A percentile compares a stretch with the other conserved stretches of the same genome.
Evolutionary conservation across 177 flowering plant genomes (phyloP).

Genomic region (Vitis hybrid): DNA sequence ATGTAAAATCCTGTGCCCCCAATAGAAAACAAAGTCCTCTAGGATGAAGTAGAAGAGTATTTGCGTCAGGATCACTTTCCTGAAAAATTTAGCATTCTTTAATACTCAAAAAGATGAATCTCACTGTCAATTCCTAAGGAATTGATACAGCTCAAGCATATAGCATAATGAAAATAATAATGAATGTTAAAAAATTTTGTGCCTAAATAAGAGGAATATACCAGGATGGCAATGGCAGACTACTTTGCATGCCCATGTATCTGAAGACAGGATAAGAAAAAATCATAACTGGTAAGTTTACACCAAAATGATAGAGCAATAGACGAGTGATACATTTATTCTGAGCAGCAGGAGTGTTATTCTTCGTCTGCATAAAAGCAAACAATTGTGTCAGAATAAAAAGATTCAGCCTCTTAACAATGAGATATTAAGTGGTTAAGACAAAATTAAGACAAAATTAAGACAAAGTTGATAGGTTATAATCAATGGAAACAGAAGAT

Average conservation of each 20-base stretch:
- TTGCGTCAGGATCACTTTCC: conserved; percentile 79
- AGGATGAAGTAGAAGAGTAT: conserved; percentile 88
- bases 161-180: neutral
- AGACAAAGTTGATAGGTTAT: too few species aligned
- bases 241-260: conserved; percentile 90
- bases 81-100: conserved; percentile 27
- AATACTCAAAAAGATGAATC: conserved; percentile 7
- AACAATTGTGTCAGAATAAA: neutral
- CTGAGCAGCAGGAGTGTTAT: conserved; percentile 83
- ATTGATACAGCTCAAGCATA: neutral
- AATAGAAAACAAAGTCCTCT: conserved; percentile 96
- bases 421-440: too few species aligned
- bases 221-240: conserved; percentile 98
- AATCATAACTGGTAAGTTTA: conserved; percentile 86
- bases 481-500: too few species aligned
- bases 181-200: conserved; percentile 24
- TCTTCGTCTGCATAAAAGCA: conserved; percentile 62
- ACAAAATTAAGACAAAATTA: too few species aligned
- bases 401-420: too few species aligned
- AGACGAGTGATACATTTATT: conserved; percentile 82
- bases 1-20: conserved; percentile 96
- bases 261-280: conserved; percentile 88
- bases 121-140: neutral
- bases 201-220: conserved; percentile 74
- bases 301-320: conserved; percentile 85